These are phyloP conservation scores for Amanita rubescens DNA, from an alignment of 768 basidiomycete genomes.

Conservation along the genomic window DNA sequence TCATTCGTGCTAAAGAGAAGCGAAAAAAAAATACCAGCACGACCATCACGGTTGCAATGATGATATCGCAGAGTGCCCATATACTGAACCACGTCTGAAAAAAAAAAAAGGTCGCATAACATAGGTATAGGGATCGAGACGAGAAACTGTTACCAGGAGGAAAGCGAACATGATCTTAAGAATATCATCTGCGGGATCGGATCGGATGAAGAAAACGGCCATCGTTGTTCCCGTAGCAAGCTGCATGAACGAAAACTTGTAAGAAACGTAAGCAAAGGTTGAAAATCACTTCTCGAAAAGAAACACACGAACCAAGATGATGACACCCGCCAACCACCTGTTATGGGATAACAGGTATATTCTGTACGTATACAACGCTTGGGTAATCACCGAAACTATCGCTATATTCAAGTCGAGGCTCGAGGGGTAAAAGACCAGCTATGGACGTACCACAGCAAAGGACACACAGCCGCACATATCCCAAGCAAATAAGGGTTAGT, in stretches of 20 bases:
- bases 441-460: not conserved
- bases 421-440: too few relatives aligned
- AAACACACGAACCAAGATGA: not conserved
- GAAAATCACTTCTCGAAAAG: too few relatives aligned
- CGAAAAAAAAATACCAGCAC: not conserved
- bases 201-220: not conserved
- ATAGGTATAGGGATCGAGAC: too few relatives aligned
- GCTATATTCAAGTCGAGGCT: not conserved
- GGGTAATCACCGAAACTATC: not conserved
- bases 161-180: not conserved
- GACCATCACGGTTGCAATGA: not conserved
- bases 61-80: not conserved
- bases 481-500: not conserved
- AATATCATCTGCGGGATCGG: too few relatives aligned
- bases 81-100: not conserved
- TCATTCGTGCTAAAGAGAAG: too few relatives aligned
- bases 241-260: not conserved
- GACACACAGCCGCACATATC: not conserved
- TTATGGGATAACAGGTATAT: not conserved
- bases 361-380: not conserved
- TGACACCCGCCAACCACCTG: not conserved
- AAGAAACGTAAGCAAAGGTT: too few relatives aligned
- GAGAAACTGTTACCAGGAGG: not conserved
- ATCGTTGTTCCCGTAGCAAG: not conserved
- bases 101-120: too few relatives aligned